These are phyloP conservation scores for Eimeria brunetti DNA, from an alignment of 169 alveolate genomes.

Conservation along the genomic window DNA sequence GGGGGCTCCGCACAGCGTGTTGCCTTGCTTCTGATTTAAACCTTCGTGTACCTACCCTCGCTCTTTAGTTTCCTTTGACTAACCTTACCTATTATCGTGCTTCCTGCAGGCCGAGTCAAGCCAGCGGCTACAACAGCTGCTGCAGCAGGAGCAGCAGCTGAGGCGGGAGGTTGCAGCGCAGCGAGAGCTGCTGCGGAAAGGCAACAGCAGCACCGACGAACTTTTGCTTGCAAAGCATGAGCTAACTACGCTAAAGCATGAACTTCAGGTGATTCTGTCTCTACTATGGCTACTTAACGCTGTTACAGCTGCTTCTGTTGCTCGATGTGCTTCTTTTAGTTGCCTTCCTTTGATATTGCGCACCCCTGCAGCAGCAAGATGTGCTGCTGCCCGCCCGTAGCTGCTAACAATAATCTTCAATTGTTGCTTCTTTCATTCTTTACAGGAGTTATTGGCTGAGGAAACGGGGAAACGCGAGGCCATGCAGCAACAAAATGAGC, in stretches of 20 bases:
- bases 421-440: background rate
- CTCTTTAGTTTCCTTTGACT: background rate
- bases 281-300: background rate
- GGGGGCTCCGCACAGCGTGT: background rate
- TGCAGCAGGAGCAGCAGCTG: constrained; percentile 49
- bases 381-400: background rate
- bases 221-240: constrained; percentile 57
- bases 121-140: constrained; percentile 40
- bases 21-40: background rate
- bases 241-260: constrained; percentile 38
- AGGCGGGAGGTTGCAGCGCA: constrained; percentile 67
- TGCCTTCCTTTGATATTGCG: background rate
- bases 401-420: background rate
- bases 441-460: constrained; percentile 52
- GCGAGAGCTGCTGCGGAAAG: constrained; percentile 42
- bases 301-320: background rate
- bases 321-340: background rate
- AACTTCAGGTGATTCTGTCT: constrained; percentile 5
- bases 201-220: constrained; percentile 56
- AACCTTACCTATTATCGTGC: background rate
- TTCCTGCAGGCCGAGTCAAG: constrained; percentile 52
- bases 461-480: constrained; percentile 40
- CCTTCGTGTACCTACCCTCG: background rate
- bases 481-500: constrained; percentile 45
- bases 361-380: background rate